Conservation (phyloP, 1,284 basidiomycete genomes). For the Cystobasidiaceae sp. region DNA sequence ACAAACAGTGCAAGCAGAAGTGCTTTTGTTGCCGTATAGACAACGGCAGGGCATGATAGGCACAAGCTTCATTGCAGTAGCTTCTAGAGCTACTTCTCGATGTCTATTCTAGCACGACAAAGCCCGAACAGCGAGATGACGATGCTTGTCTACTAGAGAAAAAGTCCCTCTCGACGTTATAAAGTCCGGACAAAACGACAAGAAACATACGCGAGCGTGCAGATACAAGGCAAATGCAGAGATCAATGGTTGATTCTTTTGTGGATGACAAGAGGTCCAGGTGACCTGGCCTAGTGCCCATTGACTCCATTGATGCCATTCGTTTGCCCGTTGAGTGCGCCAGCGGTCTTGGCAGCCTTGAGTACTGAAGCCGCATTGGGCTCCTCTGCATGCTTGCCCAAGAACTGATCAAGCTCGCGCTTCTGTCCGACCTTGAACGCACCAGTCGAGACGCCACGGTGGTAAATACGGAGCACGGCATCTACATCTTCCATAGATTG, state of each 20-base stretch:
- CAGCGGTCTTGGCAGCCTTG: slow-evolving; percentile 37
- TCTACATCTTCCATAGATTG: slow-evolving; percentile 99
- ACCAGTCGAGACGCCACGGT: slow-evolving; percentile 37
- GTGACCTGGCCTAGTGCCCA: slow-evolving; percentile 6
- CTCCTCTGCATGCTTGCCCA: slow-evolving; percentile 36
- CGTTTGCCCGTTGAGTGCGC: slow-evolving; percentile 3
- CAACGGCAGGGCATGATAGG: too few species aligned
- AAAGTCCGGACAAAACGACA: not conserved
- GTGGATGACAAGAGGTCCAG: not conserved
- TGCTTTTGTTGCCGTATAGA: too few species aligned
- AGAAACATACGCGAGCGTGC: not conserved
- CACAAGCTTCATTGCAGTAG: too few species aligned
- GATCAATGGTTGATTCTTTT: not conserved
- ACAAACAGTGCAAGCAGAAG: not conserved
- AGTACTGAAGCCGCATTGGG: slow-evolving; percentile 32
- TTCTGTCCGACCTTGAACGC: slow-evolving; percentile 38
- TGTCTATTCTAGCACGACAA: too few species aligned
- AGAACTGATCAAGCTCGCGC: slow-evolving; percentile 38
- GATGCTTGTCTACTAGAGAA: too few species aligned
- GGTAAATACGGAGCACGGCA: slow-evolving; percentile 80
- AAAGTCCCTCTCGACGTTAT: too few species aligned
- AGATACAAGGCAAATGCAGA: not conserved
- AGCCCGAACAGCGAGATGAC: too few species aligned
- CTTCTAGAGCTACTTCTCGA: too few species aligned
- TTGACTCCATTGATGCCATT: slow-evolving; percentile 6